These are phyloP conservation scores for Ceratocystis albifundus DNA, from an alignment of 2,329 filamentous ascomycete species.

Conservation along the genomic window DNA sequence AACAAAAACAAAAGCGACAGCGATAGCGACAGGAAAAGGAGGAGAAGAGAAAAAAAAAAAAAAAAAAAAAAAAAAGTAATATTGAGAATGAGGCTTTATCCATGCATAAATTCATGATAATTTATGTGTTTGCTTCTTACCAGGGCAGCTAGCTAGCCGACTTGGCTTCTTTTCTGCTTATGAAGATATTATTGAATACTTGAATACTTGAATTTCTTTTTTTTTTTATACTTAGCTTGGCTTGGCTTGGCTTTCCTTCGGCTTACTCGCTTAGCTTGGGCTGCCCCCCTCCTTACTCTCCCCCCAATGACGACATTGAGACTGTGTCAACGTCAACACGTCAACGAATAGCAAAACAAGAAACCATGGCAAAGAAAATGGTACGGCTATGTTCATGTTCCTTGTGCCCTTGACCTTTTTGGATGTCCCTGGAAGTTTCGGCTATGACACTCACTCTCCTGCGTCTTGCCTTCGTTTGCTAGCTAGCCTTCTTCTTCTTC, in stretches of 20 bases:
- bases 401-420: neutral
- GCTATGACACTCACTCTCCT: neutral
- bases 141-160: neutral
- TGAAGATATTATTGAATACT: neutral
- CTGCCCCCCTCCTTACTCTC: neutral
- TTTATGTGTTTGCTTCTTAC: neutral
- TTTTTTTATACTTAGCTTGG: too few relatives aligned
- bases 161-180: neutral
- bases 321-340: too few relatives aligned
- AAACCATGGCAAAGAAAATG: neutral
- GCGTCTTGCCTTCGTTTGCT: neutral
- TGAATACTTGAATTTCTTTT: too few relatives aligned
- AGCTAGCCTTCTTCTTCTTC: too few relatives aligned
- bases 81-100: too few relatives aligned
- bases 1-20: too few relatives aligned
- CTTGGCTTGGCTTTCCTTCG: neutral
- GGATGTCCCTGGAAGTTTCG: neutral
- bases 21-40: neutral
- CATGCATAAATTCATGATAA: neutral
- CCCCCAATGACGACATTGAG: neutral
- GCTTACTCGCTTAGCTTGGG: conserved; percentile 1
- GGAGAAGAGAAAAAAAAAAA: neutral
- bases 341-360: neutral
- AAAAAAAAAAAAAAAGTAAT: neutral
- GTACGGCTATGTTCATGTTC: neutral